Evolutionary conservation across 2,329 filamentous ascomycete species (phyloP).

Genomic region (Xylariaceae sp.): DNA sequence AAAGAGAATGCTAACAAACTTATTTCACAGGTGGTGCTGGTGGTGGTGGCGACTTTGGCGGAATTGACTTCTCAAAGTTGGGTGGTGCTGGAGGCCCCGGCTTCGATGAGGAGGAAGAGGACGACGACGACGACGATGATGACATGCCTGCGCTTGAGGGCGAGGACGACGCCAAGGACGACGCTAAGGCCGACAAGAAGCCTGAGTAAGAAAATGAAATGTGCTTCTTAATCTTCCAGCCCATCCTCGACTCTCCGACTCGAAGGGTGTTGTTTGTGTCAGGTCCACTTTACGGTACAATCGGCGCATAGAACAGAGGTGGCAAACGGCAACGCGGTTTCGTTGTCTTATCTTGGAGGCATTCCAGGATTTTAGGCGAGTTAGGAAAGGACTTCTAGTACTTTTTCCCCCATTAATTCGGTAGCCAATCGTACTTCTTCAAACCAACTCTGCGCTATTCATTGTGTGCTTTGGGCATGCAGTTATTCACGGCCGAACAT

Average conservation of each 20-base stretch:
- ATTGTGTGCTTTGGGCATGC: background rate
- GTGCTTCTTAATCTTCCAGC: constrained; percentile 14
- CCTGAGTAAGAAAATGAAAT: constrained; percentile 22
- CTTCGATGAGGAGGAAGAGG: constrained; percentile 50
- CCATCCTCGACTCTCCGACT: constrained; percentile 8
- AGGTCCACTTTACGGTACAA: constrained; percentile 28
- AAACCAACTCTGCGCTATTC: background rate
- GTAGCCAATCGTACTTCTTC: constrained; percentile 5
- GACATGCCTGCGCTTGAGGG: constrained; percentile 84
- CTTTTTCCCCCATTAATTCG: constrained; percentile 21
- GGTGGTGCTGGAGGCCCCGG: constrained; percentile 58
- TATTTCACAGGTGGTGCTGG: constrained; percentile 60
- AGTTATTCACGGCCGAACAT: background rate
- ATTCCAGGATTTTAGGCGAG: constrained; percentile 22
- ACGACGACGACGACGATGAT: constrained; percentile 65
- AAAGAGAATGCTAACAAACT: constrained; percentile 29
- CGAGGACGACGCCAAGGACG: constrained; percentile 55
- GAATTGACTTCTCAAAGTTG: constrained; percentile 94
- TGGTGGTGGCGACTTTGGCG: constrained; percentile 74
- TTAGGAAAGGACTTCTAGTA: constrained; percentile 20
- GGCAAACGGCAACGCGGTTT: constrained; percentile 28
- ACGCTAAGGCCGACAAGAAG: constrained; percentile 42
- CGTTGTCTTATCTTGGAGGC: constrained; percentile 14
- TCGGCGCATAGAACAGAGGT: constrained; percentile 30
- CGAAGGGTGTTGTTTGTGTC: constrained; percentile 29